Percentiles rank a stretch among this genome's conserved stretches.
phyloP scores from a whole-genome alignment of 2,329 filamentous ascomycete genomes.

The Knoxdaviesia proteae region DNA sequence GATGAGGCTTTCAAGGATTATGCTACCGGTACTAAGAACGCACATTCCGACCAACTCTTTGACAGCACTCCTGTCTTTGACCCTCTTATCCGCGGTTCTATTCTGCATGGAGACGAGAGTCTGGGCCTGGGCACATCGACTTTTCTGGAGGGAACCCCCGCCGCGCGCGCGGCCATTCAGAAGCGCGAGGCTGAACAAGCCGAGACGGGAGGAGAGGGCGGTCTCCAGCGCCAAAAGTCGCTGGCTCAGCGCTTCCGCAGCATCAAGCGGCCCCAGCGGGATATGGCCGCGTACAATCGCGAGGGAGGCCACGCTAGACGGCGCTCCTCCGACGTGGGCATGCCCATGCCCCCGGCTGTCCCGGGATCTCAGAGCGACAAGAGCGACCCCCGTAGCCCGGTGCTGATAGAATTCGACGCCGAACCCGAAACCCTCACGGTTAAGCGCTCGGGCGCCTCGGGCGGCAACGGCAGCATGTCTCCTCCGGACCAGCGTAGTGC shows the following conservation, averaged over 20 bases:
- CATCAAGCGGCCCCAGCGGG: slow-evolving; percentile 36
- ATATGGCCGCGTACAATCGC: slow-evolving; percentile 20
- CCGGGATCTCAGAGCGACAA: not conserved
- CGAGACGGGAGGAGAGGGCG: slow-evolving; percentile 29
- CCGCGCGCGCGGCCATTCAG: slow-evolving; percentile 58
- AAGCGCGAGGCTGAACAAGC: slow-evolving; percentile 50
- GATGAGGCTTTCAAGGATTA: slow-evolving; percentile 81
- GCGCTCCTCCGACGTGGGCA: slow-evolving; percentile 16
- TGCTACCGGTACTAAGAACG: slow-evolving; percentile 18
- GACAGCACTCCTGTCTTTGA: slow-evolving; percentile 33
- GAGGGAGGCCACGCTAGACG: slow-evolving; percentile 22
- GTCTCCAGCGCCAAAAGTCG: slow-evolving; percentile 79
- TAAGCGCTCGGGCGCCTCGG: slow-evolving; percentile 14
- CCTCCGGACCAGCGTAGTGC: slow-evolving; percentile 3
- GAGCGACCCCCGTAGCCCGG: not conserved
- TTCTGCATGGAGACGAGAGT: slow-evolving; percentile 67
- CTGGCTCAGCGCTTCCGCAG: slow-evolving; percentile 78
- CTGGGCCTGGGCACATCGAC: slow-evolving; percentile 82
- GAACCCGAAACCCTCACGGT: slow-evolving; percentile 30
- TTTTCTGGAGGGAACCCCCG: slow-evolving; percentile 84
- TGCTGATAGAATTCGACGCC: slow-evolving; percentile 38
- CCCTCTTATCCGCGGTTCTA: slow-evolving; percentile 42
- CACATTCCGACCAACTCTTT: slow-evolving; percentile 2
- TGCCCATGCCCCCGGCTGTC: slow-evolving; percentile 3
- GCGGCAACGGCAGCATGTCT: slow-evolving; percentile 5